Base-by-base conservation (phyloP, 148 eudicot species). In the Vaccinium darrowii region DNA sequence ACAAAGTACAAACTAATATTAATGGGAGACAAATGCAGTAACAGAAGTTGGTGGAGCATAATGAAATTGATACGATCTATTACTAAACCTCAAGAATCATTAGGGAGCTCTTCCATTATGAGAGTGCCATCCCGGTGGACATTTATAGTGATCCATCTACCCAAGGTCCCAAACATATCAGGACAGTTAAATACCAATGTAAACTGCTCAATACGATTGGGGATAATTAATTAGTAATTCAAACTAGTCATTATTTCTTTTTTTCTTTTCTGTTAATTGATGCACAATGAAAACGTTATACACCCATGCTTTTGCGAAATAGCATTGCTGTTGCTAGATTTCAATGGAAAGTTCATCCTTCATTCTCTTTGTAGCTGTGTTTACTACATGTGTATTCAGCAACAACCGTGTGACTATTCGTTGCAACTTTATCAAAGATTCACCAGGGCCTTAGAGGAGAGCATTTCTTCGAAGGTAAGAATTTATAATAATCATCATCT, bases 381-480 rank as follows among this genome's bases (percentile, higher is more conserved):
- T 63, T 87, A 87, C 56, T 63, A 47, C 76, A 79, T 87, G 88
- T 87, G 81, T 65, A 51, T 80, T 84, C 84, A 80, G 76, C 76
- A n/a, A 1, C 65, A 27, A n/a, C 53, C 81, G 11, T 23, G 50
- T 82, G 47, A 57, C 36, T 62, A 73, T 25, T 58, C 77, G 33
- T 27, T n/a, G 67, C 81, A 75, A n/a, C 86, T 87, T 52, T 56
- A 21, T 60, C 84, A 63, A 62, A 79, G 86, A 51, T 87, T 80
- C 23, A n/a, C 74, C n/a, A 81, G 51, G 76, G 86, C 86, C 60
- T 49, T 84, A 73, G 77, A 69, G 49, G 86, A 87, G 84, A 76
- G 88, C 78, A 87, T 87, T 50, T 60, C 57, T 30, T 73, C 33
- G 5, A 87, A 33, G 86, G 88, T 87, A 51, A 80, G 86, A 43